Conservation (phyloP, 1,139 yeast genomes). For the Geotrichum phurueaensis region DNA sequence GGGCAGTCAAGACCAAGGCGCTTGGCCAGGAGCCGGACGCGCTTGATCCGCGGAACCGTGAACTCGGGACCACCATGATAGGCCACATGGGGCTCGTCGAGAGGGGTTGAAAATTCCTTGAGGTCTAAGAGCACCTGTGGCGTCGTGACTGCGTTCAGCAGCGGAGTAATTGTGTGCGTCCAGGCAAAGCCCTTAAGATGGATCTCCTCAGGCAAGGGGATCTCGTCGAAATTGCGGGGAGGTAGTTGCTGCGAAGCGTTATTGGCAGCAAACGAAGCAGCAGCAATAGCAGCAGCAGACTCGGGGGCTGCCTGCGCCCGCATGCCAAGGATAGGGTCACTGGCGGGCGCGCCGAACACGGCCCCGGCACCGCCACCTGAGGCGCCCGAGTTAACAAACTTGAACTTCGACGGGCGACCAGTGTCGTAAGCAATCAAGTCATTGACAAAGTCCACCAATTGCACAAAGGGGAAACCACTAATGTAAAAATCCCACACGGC, state of each 20-base stretch:
- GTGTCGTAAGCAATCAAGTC: constrained; percentile 2
- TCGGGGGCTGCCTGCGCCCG: constrained; percentile 6
- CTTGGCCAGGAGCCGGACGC: constrained; percentile 12
- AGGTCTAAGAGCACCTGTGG: not conserved
- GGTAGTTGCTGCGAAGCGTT: constrained; percentile 12
- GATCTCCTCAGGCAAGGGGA: constrained; percentile 20
- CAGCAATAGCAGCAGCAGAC: constrained; percentile 4
- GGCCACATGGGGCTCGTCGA: constrained; percentile 15
- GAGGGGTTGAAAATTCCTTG: not conserved
- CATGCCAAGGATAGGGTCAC: not conserved
- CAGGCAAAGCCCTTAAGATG: constrained; percentile 21
- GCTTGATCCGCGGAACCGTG: constrained; percentile 5
- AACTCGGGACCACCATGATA: constrained; percentile 8
- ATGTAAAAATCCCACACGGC: constrained; percentile 14
- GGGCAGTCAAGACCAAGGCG: constrained; percentile 4
- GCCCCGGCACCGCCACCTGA: not conserved
- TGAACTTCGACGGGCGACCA: not conserved
- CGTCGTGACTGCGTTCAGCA: not conserved
- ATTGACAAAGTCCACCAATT: constrained; percentile 4
- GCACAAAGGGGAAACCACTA: constrained; percentile 19
- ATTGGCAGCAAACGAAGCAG: not conserved
- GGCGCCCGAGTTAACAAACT: not conserved
- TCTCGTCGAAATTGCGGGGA: constrained; percentile 17
- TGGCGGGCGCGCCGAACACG: not conserved
- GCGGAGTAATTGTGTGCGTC: constrained; percentile 19